A percentile compares a stretch with the other conserved stretches of the same genome.
These are phyloP conservation scores for Agaricus blazei DNA, from an alignment of 768 basidiomycete genomes.

Conservation along the genomic window DNA sequence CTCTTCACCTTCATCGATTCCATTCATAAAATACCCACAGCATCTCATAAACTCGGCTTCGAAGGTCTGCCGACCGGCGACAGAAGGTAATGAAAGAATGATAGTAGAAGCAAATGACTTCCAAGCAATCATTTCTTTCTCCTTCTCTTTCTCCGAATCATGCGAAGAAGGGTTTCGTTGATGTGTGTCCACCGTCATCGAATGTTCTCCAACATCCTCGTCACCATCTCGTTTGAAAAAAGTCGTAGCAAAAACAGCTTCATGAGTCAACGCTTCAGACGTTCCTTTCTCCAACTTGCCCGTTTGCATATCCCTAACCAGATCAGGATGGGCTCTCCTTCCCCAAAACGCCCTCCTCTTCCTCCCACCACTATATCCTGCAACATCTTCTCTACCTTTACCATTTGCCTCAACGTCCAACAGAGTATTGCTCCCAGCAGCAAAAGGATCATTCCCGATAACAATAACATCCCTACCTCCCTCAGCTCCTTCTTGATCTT, in stretches of 20 bases:
- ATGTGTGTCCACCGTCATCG: neutral
- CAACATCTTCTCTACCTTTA: slow-evolving; percentile 18
- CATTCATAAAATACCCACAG: slow-evolving; percentile 58
- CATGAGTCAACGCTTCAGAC: slow-evolving; percentile 77
- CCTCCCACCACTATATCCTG: slow-evolving; percentile 26
- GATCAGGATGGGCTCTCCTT: slow-evolving; percentile 65
- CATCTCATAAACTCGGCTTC: slow-evolving; percentile 69
- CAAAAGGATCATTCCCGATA: slow-evolving; percentile 14
- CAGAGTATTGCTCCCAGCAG: neutral
- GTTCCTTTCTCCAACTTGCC: slow-evolving; percentile 57
- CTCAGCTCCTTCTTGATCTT: slow-evolving; percentile 14
- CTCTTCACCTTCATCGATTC: slow-evolving; percentile 39
- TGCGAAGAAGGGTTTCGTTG: neutral
- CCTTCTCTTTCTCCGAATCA: slow-evolving; percentile 4
- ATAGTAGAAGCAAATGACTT: slow-evolving; percentile 59
- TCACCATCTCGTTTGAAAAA: slow-evolving; percentile 30
- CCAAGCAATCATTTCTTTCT: slow-evolving; percentile 37
- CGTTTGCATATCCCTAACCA: slow-evolving; percentile 36
- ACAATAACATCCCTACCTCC: slow-evolving; percentile 8
- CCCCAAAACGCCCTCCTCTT: slow-evolving; percentile 79
- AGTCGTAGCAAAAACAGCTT: slow-evolving; percentile 73
- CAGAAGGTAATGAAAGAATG: slow-evolving; percentile 53
- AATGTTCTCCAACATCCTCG: neutral
- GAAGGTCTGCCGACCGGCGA: slow-evolving; percentile 51
- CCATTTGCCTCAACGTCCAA: slow-evolving; percentile 21